Evolutionary conservation across 805 yeast genomes (phyloP).

Genomic region (Osmozyma mogii): DNA sequence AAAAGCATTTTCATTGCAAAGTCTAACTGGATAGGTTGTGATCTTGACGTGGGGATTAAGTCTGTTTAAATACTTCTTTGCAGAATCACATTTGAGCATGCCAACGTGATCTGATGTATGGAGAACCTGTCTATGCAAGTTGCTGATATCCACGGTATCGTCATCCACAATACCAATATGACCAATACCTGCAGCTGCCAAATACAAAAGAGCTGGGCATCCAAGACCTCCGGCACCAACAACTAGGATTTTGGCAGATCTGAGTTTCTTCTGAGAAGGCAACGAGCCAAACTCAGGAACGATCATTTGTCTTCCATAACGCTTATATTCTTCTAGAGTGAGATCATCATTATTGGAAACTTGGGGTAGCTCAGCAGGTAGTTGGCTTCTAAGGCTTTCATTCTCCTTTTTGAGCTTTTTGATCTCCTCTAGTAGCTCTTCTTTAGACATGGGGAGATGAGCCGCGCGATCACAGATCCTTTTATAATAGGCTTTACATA

Average conservation of each 20-base stretch:
- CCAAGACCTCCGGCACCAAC: slow-evolving; percentile 98
- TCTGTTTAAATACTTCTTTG: slow-evolving; percentile 41
- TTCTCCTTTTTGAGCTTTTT: slow-evolving; percentile 15
- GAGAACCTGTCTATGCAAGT: slow-evolving; percentile 82
- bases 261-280: slow-evolving; percentile 48
- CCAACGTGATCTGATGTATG: slow-evolving; percentile 68
- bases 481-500: too few relatives aligned
- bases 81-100: slow-evolving; percentile 70
- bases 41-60: slow-evolving; percentile 66
- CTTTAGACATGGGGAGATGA: too few relatives aligned
- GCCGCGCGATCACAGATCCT: too few relatives aligned
- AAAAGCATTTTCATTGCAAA: slow-evolving; percentile 53
- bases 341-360: slow-evolving; percentile 9
- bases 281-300: slow-evolving; percentile 68
- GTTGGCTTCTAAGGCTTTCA: slow-evolving; percentile 3
- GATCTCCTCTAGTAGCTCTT: slow-evolving; percentile 18
- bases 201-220: slow-evolving; percentile 78
- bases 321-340: slow-evolving; percentile 57
- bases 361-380: slow-evolving; percentile 1
- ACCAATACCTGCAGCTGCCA: slow-evolving; percentile 87
- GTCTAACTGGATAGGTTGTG: slow-evolving; percentile 41
- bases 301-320: slow-evolving; percentile 94
- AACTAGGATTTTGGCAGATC: slow-evolving; percentile 55
- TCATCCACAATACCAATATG: slow-evolving; percentile 78
- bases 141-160: slow-evolving; percentile 77